A percentile compares a stretch with the other conserved stretches of the same genome.
Conservation (phyloP, 768 basidiomycete genomes). For the Boletus speciosus region DNA sequence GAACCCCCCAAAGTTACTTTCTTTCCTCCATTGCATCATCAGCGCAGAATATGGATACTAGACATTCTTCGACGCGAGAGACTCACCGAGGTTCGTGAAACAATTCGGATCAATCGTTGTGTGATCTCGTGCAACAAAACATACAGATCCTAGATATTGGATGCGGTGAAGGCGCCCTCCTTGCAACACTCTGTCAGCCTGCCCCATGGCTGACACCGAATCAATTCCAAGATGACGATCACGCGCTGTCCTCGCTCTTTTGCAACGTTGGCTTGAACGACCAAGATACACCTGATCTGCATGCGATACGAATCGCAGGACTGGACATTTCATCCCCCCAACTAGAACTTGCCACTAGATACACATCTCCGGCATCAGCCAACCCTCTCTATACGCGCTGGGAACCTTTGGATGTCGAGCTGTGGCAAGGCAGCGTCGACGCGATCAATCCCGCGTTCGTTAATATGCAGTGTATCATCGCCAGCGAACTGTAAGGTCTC, state of each 20-base stretch:
- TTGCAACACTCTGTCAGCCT: constrained; percentile 67
- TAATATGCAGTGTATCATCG: constrained; percentile 66
- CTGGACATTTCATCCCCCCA: constrained; percentile 59
- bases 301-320: constrained; percentile 55
- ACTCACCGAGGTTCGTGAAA: constrained; percentile 46
- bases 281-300: constrained; percentile 55
- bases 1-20: constrained; percentile 52
- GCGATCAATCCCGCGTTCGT: constrained; percentile 62
- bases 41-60: constrained; percentile 70
- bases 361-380: constrained; percentile 40
- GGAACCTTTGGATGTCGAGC: constrained; percentile 59
- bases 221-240: constrained; percentile 20
- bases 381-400: constrained; percentile 49
- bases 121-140: neutral
- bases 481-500: constrained; percentile 71
- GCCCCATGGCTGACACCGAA: constrained; percentile 60
- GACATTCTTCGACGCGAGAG: constrained; percentile 56
- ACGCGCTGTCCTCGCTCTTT: constrained; percentile 21
- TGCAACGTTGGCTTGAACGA: constrained; percentile 18
- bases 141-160: constrained; percentile 75
- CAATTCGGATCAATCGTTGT: neutral
- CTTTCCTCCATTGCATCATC: constrained; percentile 62
- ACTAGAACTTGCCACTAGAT: constrained; percentile 52
- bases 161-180: constrained; percentile 78
- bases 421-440: constrained; percentile 78